Base-by-base conservation (phyloP, 768 basidiomycete genomes). In the Inosperma sp. region DNA sequence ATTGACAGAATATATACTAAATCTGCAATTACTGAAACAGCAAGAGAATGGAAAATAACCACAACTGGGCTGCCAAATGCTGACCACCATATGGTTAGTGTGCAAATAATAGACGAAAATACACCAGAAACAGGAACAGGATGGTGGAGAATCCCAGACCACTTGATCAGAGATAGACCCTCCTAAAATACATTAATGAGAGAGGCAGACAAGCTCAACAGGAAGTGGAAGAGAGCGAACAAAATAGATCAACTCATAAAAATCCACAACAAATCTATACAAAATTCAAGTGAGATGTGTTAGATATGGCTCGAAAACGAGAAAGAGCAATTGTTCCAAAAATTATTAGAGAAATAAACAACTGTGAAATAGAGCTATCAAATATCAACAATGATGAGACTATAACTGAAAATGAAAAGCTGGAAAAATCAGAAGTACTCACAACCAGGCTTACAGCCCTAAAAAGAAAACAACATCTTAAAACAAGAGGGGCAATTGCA, bases 1-100 rank as follows among this genome's bases (percentile, higher is more conserved):
- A n/a, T n/a, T 0, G 63, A 71, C 56, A 36, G 69, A 14, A 66
- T 70, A 29, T 69, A 69, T 44, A 41, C 60, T 0, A 60, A 42
- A 14, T 16, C 55, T 30, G 62, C 4, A 25, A 59, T 9, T 21
- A 56, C 4, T 25, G n/a, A 4, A 35, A 56, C 12, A 31, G 27
- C 17, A 56, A n/a, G n/a, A n/a, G n/a, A 68, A n/a, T 67, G 66
- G 65, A 8, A 51, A 7, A 67, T 59, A 3, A 48, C 41, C 14
- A 10, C 33, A 2, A 23, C 59, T 0, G n/a, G n/a, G n/a, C n/a
- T n/a, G n/a, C n/a, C n/a, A n/a, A n/a, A n/a, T n/a, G n/a, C n/a
- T n/a, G n/a, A 71, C 63, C 68, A 70, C 52, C 26, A 56, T 2
- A 51, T 69, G 42, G 62, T 65, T 0, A 52, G 56, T 9, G 56